Conservation (phyloP, 169 alveolate species). For the Plasmodium cynomolgi region DNA sequence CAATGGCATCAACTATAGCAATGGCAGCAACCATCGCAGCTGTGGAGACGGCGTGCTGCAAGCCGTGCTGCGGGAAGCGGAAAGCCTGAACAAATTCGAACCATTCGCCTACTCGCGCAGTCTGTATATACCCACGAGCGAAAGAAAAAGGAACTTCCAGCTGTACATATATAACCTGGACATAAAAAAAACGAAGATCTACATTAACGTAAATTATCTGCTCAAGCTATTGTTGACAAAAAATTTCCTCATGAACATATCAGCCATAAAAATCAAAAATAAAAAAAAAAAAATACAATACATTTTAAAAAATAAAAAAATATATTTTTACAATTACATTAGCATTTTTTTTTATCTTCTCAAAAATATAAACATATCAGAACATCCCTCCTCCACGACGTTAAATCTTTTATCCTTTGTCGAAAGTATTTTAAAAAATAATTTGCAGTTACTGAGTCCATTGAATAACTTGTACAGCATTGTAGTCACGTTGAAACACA, state of each 20-base stretch:
- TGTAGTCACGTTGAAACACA: slow-evolving; percentile 48
- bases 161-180: slow-evolving; percentile 39
- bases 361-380: slow-evolving; percentile 65
- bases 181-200: slow-evolving; percentile 55
- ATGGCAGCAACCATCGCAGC: background rate
- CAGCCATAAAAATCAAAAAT: slow-evolving; percentile 50
- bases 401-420: slow-evolving; percentile 11
- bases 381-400: slow-evolving; percentile 30
- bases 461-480: slow-evolving; percentile 38
- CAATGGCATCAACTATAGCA: no score
- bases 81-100: background rate
- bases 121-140: background rate
- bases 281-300: slow-evolving; percentile 37
- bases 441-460: slow-evolving; percentile 23
- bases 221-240: slow-evolving; percentile 41
- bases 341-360: slow-evolving; percentile 43
- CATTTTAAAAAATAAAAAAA: slow-evolving; percentile 61
- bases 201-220: slow-evolving; percentile 56
- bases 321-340: slow-evolving; percentile 58
- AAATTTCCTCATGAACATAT: slow-evolving; percentile 60
- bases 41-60: background rate
- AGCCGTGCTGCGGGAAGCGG: background rate
- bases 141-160: background rate
- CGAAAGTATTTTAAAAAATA: slow-evolving; percentile 30
- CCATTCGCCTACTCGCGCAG: background rate